Conservation (phyloP, 768 basidiomycete genomes). For the Termitomyces sp. region DNA sequence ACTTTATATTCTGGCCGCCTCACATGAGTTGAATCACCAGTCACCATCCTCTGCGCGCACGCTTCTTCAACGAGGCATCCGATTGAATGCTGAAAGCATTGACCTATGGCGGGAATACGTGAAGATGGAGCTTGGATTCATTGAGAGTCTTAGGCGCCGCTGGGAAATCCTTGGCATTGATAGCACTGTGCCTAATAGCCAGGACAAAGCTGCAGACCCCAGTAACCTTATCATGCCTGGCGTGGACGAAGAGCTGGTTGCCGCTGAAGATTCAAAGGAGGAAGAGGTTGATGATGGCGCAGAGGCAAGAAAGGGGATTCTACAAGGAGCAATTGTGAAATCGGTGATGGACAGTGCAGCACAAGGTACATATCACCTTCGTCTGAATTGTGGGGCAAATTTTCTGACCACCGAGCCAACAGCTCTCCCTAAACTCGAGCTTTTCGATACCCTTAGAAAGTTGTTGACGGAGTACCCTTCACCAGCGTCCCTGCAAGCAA, state of each 20-base stretch:
- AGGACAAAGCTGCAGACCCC: constrained; percentile 13
- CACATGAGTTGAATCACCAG: constrained; percentile 70
- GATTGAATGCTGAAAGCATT: constrained; percentile 64
- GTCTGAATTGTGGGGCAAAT: not conserved
- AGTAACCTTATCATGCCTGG: constrained; percentile 18
- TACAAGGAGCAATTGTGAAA: constrained; percentile 76
- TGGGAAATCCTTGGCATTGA: constrained; percentile 77
- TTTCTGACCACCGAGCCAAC: not conserved
- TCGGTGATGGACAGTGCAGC: constrained; percentile 71
- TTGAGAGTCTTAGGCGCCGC: constrained; percentile 72
- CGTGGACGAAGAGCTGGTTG: constrained; percentile 15
- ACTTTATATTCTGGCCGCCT: constrained; percentile 81
- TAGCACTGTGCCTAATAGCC: constrained; percentile 21
- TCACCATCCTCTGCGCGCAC: constrained; percentile 78
- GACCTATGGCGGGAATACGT: constrained; percentile 89
- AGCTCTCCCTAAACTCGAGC: constrained; percentile 37
- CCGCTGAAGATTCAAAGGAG: constrained; percentile 14
- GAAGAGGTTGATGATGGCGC: constrained; percentile 43
- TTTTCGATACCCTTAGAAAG: constrained; percentile 33
- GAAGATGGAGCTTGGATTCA: constrained; percentile 83
- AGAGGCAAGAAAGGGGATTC: constrained; percentile 57
- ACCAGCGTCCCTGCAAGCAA: constrained; percentile 25
- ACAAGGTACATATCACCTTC: constrained; percentile 46
- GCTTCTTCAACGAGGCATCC: constrained; percentile 79
- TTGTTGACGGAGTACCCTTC: constrained; percentile 33